phyloP scores from a whole-genome alignment of 2,329 filamentous ascomycete species.

The Colletotrichum lini region DNA sequence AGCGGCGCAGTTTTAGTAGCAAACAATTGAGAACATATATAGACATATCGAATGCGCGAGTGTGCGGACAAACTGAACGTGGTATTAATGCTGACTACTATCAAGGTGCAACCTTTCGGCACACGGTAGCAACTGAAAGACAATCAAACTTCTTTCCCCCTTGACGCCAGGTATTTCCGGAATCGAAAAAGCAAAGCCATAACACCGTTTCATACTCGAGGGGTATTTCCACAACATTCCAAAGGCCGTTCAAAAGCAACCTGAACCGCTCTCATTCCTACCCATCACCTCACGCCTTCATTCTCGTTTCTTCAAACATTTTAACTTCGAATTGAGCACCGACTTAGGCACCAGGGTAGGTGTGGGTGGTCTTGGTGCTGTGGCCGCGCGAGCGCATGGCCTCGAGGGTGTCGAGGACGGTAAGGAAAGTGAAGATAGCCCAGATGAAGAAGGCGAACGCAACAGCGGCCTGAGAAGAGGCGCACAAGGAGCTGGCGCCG shows the following conservation, averaged over 20 bases:
- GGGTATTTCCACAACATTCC: constrained; percentile 38
- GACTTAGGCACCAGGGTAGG: constrained; percentile 12
- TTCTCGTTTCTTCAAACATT: not conserved
- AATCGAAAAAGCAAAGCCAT: not conserved
- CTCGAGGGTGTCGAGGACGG: constrained; percentile 62
- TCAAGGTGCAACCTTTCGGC: too few relatives aligned
- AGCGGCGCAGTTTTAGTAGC: too few relatives aligned
- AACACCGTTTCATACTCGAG: constrained; percentile 31
- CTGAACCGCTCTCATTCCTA: not conserved
- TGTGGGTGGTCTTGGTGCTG: constrained; percentile 42
- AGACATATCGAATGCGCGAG: accelerated
- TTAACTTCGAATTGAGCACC: too few relatives aligned
- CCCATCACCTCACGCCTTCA: not conserved
- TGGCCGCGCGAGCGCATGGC: constrained; percentile 59
- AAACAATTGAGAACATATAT: not conserved
- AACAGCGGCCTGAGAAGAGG: constrained; percentile 72
- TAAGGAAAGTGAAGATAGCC: constrained; percentile 64
- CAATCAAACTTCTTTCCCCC: not conserved
- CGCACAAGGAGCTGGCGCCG: constrained; percentile 70
- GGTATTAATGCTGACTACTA: not conserved
- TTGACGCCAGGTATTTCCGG: not conserved
- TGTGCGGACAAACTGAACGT: not conserved
- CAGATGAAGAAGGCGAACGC: constrained; percentile 78
- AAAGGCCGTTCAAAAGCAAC: constrained; percentile 14
- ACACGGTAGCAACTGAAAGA: too few relatives aligned